These are phyloP conservation scores for Eremomyces bilateralis DNA, from an alignment of 495 filamentous ascomycete genomes.

Conservation along the genomic window DNA sequence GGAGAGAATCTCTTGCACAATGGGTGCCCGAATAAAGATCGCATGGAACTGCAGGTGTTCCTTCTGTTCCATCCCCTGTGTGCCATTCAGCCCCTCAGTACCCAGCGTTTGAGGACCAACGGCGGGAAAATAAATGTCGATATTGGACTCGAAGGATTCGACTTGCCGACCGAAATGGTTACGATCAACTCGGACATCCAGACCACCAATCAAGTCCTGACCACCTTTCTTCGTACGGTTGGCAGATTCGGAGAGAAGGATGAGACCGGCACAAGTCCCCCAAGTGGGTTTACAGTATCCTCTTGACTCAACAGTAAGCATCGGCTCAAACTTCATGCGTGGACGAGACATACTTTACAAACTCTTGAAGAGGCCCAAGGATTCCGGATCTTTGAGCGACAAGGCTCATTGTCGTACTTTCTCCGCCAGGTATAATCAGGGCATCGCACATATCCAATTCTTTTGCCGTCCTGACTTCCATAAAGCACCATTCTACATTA, in stretches of 20 bases:
- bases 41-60: slow-evolving; percentile 34
- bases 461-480: slow-evolving; percentile 55
- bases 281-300: slow-evolving; percentile 65
- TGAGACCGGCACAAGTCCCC: slow-evolving; percentile 92
- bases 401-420: slow-evolving; percentile 83
- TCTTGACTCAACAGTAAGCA: slow-evolving; percentile 13
- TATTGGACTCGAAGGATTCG: slow-evolving; percentile 69
- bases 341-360: slow-evolving; percentile 57
- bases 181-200: slow-evolving; percentile 79
- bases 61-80: slow-evolving; percentile 1
- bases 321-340: slow-evolving; percentile 1
- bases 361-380: slow-evolving; percentile 67
- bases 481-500: slow-evolving; percentile 33
- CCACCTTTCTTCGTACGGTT: slow-evolving; percentile 77
- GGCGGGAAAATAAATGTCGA: slow-evolving; percentile 52
- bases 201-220: slow-evolving; percentile 79
- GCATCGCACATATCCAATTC: slow-evolving; percentile 58
- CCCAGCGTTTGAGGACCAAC: too few species aligned
- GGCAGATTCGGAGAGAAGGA: slow-evolving; percentile 72
- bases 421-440: slow-evolving; percentile 78
- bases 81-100: too few species aligned
- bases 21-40: slow-evolving; percentile 85
- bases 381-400: slow-evolving; percentile 62
- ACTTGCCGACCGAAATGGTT: slow-evolving; percentile 91
- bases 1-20: slow-evolving; percentile 66